Base-by-base conservation (phyloP, 2,329 filamentous ascomycete genomes). In the Xylariaceae sp. region DNA sequence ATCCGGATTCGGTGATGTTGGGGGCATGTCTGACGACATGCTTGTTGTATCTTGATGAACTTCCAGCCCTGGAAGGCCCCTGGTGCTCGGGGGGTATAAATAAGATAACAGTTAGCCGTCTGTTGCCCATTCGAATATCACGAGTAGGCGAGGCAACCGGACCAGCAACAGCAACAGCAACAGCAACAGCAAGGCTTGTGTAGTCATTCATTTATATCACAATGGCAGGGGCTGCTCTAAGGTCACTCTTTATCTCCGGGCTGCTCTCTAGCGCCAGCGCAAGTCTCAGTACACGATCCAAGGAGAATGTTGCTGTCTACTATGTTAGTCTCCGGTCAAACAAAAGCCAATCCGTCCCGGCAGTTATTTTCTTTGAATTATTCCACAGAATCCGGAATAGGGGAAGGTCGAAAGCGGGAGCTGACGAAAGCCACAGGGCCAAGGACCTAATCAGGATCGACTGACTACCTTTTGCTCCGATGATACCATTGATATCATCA, bases 231-330 rank as follows among this genome's bases (percentile, higher is more conserved):
- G 51, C 54, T 53, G 37, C 49, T 50, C 48, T 60, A n/a, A 34
- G 43, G 35, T 58, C 59, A 6, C 43, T 58, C 7, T 47, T 57
- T 50, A 32, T 59, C n/a, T 60, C 58, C 42, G 46, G 54, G 30
- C 43, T 62, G 50, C 50, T 54, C 27, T 56, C 59, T 37, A 40
- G 60, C 19, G 63, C 51, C 12, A 53, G 56, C 9, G 65, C 60
- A 42, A 56, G 60, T 6, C 73, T 73, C 56, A 62, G 67, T 53
- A 59, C 65, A 32, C 59, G 50, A 3, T 69, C 69, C 0, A 71
- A 71, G 50, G 66, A 66, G 41, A 76, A 76, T 57, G 65, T 75
- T 35, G 73, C 67, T 6, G 67, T 75, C 3, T 76, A 76, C 58
- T 76, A 71, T 62, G 73, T 75, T 67, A 54, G 59, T 57, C 1